Conservation (phyloP, 2,329 filamentous ascomycete species). For the Phialemoniopsis sp. region DNA sequence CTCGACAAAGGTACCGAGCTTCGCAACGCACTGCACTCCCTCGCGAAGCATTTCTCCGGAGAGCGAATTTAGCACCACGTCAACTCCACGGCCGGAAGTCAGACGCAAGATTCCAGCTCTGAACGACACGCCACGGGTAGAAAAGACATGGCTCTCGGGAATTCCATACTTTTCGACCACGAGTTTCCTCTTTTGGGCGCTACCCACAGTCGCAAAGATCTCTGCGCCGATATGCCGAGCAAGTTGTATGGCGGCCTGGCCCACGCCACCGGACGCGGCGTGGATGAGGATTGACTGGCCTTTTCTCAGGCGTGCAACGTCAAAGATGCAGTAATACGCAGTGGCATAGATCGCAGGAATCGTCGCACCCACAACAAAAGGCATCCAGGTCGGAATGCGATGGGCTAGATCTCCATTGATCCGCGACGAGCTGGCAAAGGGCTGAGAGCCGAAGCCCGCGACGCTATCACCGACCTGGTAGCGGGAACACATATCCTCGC, state of each 20-base stretch:
- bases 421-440: slow-evolving; percentile 12
- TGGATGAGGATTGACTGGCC: slow-evolving; percentile 19
- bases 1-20: slow-evolving; percentile 23
- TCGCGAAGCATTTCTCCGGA: slow-evolving; percentile 17
- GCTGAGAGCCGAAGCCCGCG: not conserved
- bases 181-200: not conserved
- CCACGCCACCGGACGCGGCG: slow-evolving; percentile 16
- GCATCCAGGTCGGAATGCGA: slow-evolving; percentile 21
- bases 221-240: slow-evolving; percentile 8
- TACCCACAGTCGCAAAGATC: slow-evolving; percentile 2
- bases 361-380: slow-evolving; percentile 24
- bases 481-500: slow-evolving; percentile 13
- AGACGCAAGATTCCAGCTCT: not conserved
- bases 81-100: slow-evolving; percentile 1
- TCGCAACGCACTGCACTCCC: slow-evolving; percentile 22
- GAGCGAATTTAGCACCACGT: slow-evolving; percentile 4
- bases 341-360: slow-evolving; percentile 24
- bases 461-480: slow-evolving; percentile 20
- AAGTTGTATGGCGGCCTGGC: slow-evolving; percentile 14
- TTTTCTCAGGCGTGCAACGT: slow-evolving; percentile 18
- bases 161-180: slow-evolving; percentile 1
- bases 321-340: slow-evolving; percentile 19
- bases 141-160: slow-evolving; percentile 1
- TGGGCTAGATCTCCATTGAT: slow-evolving; percentile 1
- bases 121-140: not conserved